Evolutionary conservation across 331 rosid species (phyloP).

Genomic region (Prunus yedoensis): DNA sequence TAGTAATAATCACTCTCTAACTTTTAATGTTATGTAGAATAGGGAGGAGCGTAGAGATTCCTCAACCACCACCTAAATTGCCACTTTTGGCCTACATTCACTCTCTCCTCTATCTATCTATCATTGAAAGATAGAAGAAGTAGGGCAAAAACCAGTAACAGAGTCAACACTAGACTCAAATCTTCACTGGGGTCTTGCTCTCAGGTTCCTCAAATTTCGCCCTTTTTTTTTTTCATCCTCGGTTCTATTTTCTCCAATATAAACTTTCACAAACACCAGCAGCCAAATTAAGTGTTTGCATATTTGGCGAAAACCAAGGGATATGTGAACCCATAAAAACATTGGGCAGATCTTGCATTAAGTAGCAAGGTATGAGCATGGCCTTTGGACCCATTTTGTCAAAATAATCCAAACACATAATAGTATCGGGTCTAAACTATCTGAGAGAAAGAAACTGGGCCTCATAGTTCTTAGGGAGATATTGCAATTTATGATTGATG

Average conservation of each 20-base stretch:
- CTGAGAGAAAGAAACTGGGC: not conserved
- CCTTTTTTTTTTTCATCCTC: not conserved
- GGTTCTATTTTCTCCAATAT: not conserved
- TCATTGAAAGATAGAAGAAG: not conserved
- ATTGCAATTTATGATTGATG: not conserved
- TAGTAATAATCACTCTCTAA: too few species aligned
- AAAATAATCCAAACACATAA: not conserved
- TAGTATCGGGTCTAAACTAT: not conserved
- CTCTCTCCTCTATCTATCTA: slow-evolving; percentile 2
- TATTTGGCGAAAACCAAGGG: not conserved
- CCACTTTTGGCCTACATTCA: too few species aligned
- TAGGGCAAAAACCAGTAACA: not conserved
- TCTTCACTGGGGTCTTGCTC: slow-evolving; percentile 4
- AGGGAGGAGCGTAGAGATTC: not conserved
- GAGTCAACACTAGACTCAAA: slow-evolving; percentile 2
- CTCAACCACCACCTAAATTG: too few species aligned
- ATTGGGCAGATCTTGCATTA: not conserved
- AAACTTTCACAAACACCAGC: not conserved
- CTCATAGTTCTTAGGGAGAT: not conserved
- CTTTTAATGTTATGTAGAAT: not conserved
- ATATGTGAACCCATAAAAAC: slow-evolving; percentile 1
- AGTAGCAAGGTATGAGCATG: not conserved
- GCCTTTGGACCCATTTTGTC: not conserved
- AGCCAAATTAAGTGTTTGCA: not conserved
- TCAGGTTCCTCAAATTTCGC: not conserved